Evolutionary conservation across 176 grass and related monocot genomes (phyloP), one percentile per base, ranked within the genome.

Genomic region (Dactylis glomerata): DNA sequence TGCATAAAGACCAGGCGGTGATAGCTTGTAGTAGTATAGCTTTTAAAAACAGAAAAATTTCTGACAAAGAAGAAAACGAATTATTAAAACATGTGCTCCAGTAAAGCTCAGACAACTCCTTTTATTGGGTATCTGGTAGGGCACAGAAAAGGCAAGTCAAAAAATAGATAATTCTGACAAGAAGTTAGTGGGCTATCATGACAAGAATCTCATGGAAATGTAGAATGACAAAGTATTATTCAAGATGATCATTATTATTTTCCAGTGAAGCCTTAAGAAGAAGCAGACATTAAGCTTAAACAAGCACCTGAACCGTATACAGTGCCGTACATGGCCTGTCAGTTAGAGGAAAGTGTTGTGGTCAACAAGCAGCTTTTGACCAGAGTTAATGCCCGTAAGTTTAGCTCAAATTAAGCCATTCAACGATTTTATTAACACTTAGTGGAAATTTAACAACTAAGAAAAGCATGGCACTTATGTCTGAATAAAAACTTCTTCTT

Each of bases 311-410:
- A 73, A 58, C 74, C 11, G 28, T 63, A 52, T 78, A n/a, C 19
- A 59, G 66, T 64, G 38, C 80, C 22, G 36, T 61, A 23, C 9
- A 24, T 72, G 36, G 12, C 1, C 38, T 41, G 83, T 33, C 72
- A 82, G 79, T 50, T 72, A 73, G 72, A 78, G 64, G 64, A 74
- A 86, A 86, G 54, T 55, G 37, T 55, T 22, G 65, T 31, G 79
- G 84, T 83, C 79, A 47, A 71, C 11, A 82, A 47, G 45, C 79
- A 49, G 28, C 79, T 52, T 90, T 90, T 90, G 79, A 90, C 84
- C 78, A 72, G 49, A 81, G 11, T 46, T 61, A 32, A 79, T 66
- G 2, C 20, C 51, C 4, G 41, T 55, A 50, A 32, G 61, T 41
- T 6, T 64, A n/a, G 40, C 59, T 66, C 24, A 76, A 44, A 64